These are phyloP conservation scores for Phytopythium kandeliae DNA, from an alignment of 352 stramenopile genomes.

Conservation along the genomic window DNA sequence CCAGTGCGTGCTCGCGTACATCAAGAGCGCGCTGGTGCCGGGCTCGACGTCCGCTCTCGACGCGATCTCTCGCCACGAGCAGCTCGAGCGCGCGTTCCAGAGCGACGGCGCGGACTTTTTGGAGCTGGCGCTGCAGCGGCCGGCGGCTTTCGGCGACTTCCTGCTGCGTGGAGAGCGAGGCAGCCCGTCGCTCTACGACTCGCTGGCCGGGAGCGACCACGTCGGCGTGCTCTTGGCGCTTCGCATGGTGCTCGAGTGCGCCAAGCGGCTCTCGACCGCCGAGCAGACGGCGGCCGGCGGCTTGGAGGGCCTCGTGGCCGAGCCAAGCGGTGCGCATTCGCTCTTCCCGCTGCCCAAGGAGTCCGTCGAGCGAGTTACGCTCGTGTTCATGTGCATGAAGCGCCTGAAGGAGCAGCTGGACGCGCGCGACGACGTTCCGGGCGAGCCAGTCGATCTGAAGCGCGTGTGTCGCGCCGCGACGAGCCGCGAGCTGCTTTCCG, in stretches of 20 bases:
- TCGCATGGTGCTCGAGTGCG: conserved; percentile 72
- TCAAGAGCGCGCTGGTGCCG: conserved; percentile 37
- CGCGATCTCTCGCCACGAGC: conserved; percentile 20
- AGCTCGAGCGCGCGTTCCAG: conserved; percentile 61
- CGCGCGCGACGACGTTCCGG: conserved; percentile 12
- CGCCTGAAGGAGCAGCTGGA: conserved; percentile 41
- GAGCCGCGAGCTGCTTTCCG: conserved; percentile 21
- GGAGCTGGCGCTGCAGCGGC: conserved; percentile 55
- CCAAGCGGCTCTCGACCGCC: conserved; percentile 34
- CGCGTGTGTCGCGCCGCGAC: conserved; percentile 35
- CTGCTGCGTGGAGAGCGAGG: conserved; percentile 23
- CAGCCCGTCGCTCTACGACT: conserved; percentile 40
- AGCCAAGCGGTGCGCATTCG: conserved; percentile 6
- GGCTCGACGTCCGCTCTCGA: not conserved
- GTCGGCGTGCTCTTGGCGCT: conserved; percentile 63
- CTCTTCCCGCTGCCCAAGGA: conserved; percentile 49
- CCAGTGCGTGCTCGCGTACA: conserved; percentile 57
- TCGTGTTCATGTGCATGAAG: conserved; percentile 80
- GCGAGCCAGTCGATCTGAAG: conserved; percentile 43
- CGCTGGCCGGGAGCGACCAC: conserved; percentile 55
- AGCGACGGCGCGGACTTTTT: conserved; percentile 49
- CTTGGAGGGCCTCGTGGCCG: not conserved
- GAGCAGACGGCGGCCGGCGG: conserved; percentile 8
- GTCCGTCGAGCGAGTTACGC: conserved; percentile 44
- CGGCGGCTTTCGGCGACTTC: conserved; percentile 47